Conservation (phyloP, 2,329 filamentous ascomycete genomes). For the Colletotrichum sp. region DNA sequence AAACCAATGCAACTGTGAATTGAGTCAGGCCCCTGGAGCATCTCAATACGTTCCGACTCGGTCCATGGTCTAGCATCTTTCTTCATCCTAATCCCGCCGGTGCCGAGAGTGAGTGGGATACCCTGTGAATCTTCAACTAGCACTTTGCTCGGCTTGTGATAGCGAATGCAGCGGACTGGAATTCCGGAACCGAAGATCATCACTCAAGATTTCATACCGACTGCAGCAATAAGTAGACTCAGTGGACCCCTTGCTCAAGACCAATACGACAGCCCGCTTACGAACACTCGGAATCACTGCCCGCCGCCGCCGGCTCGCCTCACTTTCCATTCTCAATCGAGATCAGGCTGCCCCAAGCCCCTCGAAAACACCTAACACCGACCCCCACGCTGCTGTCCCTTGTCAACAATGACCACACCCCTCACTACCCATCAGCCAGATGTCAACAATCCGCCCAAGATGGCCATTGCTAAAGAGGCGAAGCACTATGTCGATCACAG, state of each 20-base stretch:
- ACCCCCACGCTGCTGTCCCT: background rate
- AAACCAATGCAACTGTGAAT: background rate
- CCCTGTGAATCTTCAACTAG: background rate
- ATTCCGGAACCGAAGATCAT: background rate
- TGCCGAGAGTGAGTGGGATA: background rate
- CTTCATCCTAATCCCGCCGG: background rate
- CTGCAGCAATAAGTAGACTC: background rate
- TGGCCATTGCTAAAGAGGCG: conserved; percentile 1
- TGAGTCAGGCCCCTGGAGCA: background rate
- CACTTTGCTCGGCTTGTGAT: background rate
- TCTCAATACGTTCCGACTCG: background rate
- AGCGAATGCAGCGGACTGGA: background rate
- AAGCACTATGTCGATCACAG: conserved; percentile 10
- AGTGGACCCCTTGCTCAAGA: background rate
- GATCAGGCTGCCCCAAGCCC: background rate
- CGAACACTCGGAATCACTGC: background rate
- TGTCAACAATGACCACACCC: background rate
- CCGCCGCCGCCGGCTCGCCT: background rate
- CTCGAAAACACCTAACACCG: background rate
- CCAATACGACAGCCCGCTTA: background rate
- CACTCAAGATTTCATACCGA: background rate
- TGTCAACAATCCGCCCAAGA: background rate
- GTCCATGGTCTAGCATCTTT: background rate
- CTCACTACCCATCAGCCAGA: background rate
- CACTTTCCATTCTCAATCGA: background rate